These are phyloP conservation scores for Adansonia grandidieri DNA, from an alignment of 441 rosid genomes.

Conservation along the genomic window DNA sequence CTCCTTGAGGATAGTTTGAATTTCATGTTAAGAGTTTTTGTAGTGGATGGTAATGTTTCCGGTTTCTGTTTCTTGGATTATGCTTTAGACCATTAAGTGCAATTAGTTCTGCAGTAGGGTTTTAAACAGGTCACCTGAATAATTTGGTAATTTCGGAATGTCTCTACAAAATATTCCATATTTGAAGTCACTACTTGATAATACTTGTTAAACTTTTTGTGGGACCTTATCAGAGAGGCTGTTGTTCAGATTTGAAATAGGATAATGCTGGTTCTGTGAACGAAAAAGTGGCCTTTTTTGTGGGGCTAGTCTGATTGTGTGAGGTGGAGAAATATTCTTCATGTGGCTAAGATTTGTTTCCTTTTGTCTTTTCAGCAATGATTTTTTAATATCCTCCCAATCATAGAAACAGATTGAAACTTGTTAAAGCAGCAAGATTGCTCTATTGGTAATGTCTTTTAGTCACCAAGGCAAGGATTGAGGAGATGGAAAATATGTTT, in stretches of 20 bases:
- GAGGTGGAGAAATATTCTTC: conserved; percentile 36
- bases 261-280: conserved; percentile 29
- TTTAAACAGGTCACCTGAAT: conserved; percentile 21
- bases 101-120: conserved; percentile 16
- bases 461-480: not conserved
- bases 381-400: conserved; percentile 21
- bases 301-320: conserved; percentile 26
- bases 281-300: conserved; percentile 30
- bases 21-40: not conserved
- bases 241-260: conserved; percentile 33
- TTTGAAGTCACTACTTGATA: conserved; percentile 18
- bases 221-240: conserved; percentile 41
- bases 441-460: conserved; percentile 22
- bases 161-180: conserved; percentile 31
- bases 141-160: conserved; percentile 28
- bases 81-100: not conserved
- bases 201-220: conserved; percentile 27
- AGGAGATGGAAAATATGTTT: conserved; percentile 6
- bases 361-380: conserved; percentile 19
- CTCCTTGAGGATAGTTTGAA: too few relatives aligned
- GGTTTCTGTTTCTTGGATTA: conserved; percentile 18
- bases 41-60: not conserved
- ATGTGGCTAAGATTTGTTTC: conserved; percentile 23
- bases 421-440: conserved; percentile 4
- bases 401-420: conserved; percentile 14